These are phyloP conservation scores for Fusarium chaquense DNA, from an alignment of 2,329 filamentous ascomycete genomes.

Conservation along the genomic window DNA sequence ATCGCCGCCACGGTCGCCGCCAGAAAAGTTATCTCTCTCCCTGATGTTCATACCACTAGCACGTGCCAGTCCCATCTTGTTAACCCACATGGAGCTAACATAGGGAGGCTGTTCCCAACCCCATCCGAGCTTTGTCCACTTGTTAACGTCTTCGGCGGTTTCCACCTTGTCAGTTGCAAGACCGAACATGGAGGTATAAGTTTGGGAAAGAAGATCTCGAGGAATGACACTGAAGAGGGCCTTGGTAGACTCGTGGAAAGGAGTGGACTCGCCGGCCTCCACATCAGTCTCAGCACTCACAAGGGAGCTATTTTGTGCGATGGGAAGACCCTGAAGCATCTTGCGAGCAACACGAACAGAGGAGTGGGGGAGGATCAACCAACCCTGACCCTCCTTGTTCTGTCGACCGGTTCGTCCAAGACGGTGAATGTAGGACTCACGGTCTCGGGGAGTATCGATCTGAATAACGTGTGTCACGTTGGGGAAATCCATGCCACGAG, in stretches of 20 bases:
- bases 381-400: constrained; percentile 78
- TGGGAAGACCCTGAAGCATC: constrained; percentile 69
- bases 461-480: constrained; percentile 85
- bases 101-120: constrained; percentile 63
- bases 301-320: constrained; percentile 67
- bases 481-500: constrained; percentile 86
- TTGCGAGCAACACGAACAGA: constrained; percentile 63
- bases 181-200: constrained; percentile 71
- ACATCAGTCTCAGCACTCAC: constrained; percentile 65
- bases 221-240: constrained; percentile 59
- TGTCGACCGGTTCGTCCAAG: constrained; percentile 82
- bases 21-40: constrained; percentile 9
- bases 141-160: constrained; percentile 64
- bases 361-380: constrained; percentile 70
- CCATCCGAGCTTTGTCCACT: constrained; percentile 64
- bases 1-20: background rate
- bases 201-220: constrained; percentile 48
- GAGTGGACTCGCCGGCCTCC: constrained; percentile 60
- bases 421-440: constrained; percentile 81
- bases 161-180: constrained; percentile 56
- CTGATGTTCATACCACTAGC: constrained; percentile 53
- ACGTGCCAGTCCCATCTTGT: constrained; percentile 50
- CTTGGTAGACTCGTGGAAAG: constrained; percentile 59
- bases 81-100: constrained; percentile 46
- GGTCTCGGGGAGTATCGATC: constrained; percentile 71